A percentile compares a stretch with the other conserved stretches of the same genome.
phyloP scores from a whole-genome alignment of 345 rosid genomes.

The Eucalyptus rudis region DNA sequence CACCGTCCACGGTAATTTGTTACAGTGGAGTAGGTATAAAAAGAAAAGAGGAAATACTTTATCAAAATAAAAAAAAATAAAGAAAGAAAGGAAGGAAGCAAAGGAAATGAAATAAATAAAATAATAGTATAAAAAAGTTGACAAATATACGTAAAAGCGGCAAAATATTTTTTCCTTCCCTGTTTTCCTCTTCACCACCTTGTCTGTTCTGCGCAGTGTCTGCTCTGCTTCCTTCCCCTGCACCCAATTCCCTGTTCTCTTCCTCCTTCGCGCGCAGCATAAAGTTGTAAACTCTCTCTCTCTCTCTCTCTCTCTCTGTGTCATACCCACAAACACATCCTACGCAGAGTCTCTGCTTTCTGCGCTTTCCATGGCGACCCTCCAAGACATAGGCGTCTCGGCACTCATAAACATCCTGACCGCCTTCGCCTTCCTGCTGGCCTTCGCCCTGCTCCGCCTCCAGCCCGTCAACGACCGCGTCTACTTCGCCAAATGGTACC shows the following conservation, averaged over 20 bases:
- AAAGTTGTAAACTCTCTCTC: neutral
- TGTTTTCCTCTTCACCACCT: neutral
- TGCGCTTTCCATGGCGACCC: conserved; percentile 54
- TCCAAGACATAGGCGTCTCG: conserved; percentile 77
- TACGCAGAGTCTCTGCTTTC: neutral
- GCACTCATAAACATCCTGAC: conserved; percentile 62
- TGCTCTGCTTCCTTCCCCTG: neutral
- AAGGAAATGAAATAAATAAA: neutral
- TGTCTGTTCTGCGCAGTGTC: neutral
- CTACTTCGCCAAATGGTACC: conserved; percentile 87
- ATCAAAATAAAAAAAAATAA: neutral
- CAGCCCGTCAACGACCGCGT: conserved; percentile 94
- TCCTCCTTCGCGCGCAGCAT: neutral
- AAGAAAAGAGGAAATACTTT: no score
- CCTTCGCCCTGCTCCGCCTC: conserved; percentile 78
- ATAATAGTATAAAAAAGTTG: neutral
- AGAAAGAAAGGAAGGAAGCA: neutral
- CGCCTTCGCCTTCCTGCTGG: conserved; percentile 71
- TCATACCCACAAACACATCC: neutral
- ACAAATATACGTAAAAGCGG: neutral
- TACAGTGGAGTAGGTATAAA: neutral
- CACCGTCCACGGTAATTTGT: neutral
- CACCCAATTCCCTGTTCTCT: neutral
- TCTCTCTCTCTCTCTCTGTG: neutral
- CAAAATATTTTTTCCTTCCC: neutral